Conservation (phyloP, 106 monocot genomes). For the Allium sativum region DNA sequence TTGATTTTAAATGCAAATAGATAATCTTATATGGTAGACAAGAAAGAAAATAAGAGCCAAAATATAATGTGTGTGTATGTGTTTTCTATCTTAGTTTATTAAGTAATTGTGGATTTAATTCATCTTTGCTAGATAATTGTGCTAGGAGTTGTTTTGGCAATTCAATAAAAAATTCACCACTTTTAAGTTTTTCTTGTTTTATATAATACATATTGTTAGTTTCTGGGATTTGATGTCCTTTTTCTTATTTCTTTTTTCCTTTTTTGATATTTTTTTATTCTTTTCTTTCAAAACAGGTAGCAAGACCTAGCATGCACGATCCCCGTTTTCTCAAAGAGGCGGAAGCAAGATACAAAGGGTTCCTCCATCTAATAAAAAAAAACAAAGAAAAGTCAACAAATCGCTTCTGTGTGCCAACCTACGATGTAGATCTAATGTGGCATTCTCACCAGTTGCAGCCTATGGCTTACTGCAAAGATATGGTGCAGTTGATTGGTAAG, state of each 20-base stretch:
- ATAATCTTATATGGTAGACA: too few species aligned
- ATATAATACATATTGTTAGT: too few species aligned
- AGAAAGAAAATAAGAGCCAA: too few species aligned
- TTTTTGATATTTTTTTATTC: not conserved
- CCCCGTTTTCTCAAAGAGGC: slow-evolving; percentile 51
- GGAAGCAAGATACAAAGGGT: slow-evolving; percentile 74
- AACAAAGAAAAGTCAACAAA: slow-evolving; percentile 51
- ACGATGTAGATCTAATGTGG: slow-evolving; percentile 94
- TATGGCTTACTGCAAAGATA: slow-evolving; percentile 68
- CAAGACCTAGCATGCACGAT: slow-evolving; percentile 53
- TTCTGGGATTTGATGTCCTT: too few species aligned
- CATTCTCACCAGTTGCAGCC: slow-evolving; percentile 92
- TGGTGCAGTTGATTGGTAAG: slow-evolving; percentile 48
- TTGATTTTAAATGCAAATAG: too few species aligned
- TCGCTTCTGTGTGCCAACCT: slow-evolving; percentile 76
- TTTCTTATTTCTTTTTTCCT: too few species aligned
- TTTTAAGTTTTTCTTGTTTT: not conserved
- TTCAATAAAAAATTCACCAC: not conserved
- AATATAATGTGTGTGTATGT: too few species aligned
- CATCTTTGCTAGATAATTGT: too few species aligned
- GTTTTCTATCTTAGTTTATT: too few species aligned
- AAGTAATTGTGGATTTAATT: too few species aligned
- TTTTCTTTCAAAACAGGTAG: slow-evolving; percentile 39
- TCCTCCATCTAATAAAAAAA: slow-evolving; percentile 74
- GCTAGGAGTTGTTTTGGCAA: too few species aligned